These are phyloP conservation scores for Sutorius eximius DNA, from an alignment of 1,284 basidiomycete genomes.

Conservation along the genomic window DNA sequence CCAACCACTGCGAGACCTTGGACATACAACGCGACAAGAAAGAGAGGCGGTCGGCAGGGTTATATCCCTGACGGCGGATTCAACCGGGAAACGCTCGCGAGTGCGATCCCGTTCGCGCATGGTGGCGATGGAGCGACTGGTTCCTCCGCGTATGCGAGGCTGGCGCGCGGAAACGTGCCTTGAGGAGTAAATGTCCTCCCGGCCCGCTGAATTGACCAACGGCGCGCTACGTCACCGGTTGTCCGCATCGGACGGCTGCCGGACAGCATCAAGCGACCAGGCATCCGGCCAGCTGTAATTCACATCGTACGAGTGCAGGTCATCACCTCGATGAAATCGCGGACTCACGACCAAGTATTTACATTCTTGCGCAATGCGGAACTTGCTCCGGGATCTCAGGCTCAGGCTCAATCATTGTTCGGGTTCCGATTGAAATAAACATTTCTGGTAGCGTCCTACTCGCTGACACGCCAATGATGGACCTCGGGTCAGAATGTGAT, in stretches of 20 bases:
- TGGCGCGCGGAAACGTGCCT: constrained; percentile 2
- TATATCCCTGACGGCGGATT: constrained; percentile 13
- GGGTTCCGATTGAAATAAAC: too few relatives aligned
- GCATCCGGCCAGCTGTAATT: not conserved
- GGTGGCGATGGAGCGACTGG: not conserved
- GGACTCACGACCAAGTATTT: not conserved
- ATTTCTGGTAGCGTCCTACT: not conserved
- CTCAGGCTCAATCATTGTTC: too few relatives aligned
- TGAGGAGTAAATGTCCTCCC: constrained; percentile 5
- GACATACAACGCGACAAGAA: not conserved
- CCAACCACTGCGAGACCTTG: not conserved
- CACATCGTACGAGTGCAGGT: not conserved
- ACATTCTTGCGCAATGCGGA: not conserved
- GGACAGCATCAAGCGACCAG: constrained; percentile 9
- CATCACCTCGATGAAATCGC: not conserved
- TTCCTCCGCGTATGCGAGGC: not conserved
- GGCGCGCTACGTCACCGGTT: not conserved
- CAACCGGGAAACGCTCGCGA: constrained; percentile 3
- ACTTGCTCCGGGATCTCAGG: not conserved
- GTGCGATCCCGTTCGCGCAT: not conserved
- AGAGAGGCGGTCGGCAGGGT: not conserved
- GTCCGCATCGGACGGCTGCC: not conserved
- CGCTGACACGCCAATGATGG: not conserved
- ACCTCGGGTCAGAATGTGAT: not conserved
- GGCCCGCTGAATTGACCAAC: not conserved